These are phyloP conservation scores for Kalanchoe fedtschenkoi DNA, from an alignment of 164 flowering plant species.

Conservation along the genomic window DNA sequence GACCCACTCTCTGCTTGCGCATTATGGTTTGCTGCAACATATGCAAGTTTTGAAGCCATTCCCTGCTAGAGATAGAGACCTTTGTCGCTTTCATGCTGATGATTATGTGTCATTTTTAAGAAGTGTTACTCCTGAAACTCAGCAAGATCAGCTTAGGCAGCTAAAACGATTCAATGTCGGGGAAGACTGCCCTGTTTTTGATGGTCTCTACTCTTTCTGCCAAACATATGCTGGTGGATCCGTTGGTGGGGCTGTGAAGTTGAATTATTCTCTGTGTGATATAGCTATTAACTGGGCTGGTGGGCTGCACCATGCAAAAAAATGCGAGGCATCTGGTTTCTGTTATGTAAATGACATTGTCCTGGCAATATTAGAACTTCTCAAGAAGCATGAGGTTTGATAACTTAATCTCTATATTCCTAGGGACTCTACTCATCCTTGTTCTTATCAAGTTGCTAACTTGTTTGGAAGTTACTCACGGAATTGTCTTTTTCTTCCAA, in stretches of 20 bases:
- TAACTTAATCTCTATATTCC: background rate
- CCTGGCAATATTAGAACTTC: constrained; percentile 42
- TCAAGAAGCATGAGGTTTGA: constrained; percentile 27
- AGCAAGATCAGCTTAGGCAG: constrained; percentile 38
- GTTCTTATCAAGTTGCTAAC: no score
- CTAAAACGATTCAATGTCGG: constrained; percentile 47
- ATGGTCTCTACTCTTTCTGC: constrained; percentile 49
- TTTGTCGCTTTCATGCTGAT: constrained; percentile 48
- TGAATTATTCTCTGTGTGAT: constrained; percentile 33
- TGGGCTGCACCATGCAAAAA: constrained; percentile 57
- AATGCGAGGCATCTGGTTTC: constrained; percentile 56
- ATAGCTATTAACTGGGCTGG: constrained; percentile 58
- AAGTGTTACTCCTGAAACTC: constrained; percentile 42
- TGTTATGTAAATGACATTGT: constrained; percentile 58
- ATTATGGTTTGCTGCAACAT: constrained; percentile 40
- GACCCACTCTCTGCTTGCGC: constrained; percentile 50
- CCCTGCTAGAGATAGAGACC: constrained; percentile 43
- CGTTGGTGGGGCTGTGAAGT: constrained; percentile 40
- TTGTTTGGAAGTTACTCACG: background rate
- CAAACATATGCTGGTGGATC: constrained; percentile 55
- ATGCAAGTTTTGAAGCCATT: constrained; percentile 43
- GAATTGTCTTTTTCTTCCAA: background rate
- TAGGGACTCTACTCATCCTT: no score
- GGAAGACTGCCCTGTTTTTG: constrained; percentile 51
- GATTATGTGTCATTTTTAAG: constrained; percentile 41